Base-by-base conservation (phyloP, 1,139 yeast species). In the Yamadazyma aaseri region DNA sequence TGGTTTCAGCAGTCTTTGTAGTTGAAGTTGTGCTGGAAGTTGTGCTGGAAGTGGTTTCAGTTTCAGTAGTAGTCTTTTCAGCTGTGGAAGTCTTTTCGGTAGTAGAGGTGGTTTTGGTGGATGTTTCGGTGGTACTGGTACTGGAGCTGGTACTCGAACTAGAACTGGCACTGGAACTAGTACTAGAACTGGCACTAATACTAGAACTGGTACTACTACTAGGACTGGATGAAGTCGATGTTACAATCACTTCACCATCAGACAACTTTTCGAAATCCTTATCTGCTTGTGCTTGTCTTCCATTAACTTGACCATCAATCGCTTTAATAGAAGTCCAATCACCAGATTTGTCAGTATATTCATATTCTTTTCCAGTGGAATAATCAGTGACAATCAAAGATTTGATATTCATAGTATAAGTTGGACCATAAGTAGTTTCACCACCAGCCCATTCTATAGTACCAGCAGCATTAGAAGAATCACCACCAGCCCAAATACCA, bases 401-500 rank as follows among this genome's bases (percentile, higher is more conserved):
- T 50, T 81, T 69, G 43, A 89, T 73, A 45, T 71, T 54, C 86
- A 85, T 85, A 24, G 79, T 56, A 55, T 78, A 85, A 30, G 94
- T 92, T 24, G 79, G 87, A 10, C 72, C 45, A 52, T 76, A 83
- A 55, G 84, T 81, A 10, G 87, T 79, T n/a, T 47, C 45, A 33
- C 95, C 95, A 34, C 95, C 94, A 10, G 94, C 92, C 95, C 95
- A 85, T 49, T 77, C 77, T 39, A 85, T 80, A 6, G 94, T 84
- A 23, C 94, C 95, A 17, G 68, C 60, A 6, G 70, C 66, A 50
- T 82, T 82, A 26, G 65, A 51, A 12, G 86, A 67, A 54, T 82
- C 89, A 42, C 94, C 94, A 41, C 90, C 94, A 13, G 92, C 89
- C 94, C 94, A 84, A 17, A 70, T 55, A 38, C 94, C 94, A 34